Evolutionary conservation across 306 rosid species (phyloP).

Genomic region (Spatholobus suberectus): DNA sequence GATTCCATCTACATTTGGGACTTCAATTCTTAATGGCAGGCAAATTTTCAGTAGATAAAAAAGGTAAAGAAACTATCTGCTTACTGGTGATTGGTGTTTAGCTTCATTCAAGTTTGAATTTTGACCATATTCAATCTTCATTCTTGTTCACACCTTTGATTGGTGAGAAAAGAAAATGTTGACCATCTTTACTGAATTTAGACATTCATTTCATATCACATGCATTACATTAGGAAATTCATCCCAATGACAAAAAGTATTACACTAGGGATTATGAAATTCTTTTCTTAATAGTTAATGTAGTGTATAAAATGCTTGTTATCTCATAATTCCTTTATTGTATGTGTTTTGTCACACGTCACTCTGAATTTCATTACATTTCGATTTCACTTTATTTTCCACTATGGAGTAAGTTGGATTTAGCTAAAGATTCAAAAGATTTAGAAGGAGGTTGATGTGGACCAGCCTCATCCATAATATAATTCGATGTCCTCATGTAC

Average conservation of each 20-base stretch:
- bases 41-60: not conserved
- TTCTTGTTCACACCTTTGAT: not conserved
- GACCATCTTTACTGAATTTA: not conserved
- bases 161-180: not conserved
- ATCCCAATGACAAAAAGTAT: not conserved
- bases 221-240: not conserved
- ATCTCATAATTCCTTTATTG: not conserved
- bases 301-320: not conserved
- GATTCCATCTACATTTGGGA: not conserved
- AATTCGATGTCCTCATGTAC: not conserved
- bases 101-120: conserved; percentile 1
- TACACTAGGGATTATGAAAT: not conserved
- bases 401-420: not conserved
- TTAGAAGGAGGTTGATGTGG: not conserved
- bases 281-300: not conserved
- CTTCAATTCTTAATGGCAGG: not conserved
- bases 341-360: not conserved
- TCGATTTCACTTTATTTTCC: not conserved
- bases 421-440: not conserved
- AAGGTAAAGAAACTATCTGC: not conserved
- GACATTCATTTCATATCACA: not conserved
- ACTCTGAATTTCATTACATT: not conserved
- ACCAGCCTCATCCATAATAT: not conserved
- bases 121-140: conserved; percentile 1
- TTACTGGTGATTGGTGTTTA: not conserved